phyloP scores from a whole-genome alignment of 768 basidiomycete species.

The Stropharia rugosoannulata region DNA sequence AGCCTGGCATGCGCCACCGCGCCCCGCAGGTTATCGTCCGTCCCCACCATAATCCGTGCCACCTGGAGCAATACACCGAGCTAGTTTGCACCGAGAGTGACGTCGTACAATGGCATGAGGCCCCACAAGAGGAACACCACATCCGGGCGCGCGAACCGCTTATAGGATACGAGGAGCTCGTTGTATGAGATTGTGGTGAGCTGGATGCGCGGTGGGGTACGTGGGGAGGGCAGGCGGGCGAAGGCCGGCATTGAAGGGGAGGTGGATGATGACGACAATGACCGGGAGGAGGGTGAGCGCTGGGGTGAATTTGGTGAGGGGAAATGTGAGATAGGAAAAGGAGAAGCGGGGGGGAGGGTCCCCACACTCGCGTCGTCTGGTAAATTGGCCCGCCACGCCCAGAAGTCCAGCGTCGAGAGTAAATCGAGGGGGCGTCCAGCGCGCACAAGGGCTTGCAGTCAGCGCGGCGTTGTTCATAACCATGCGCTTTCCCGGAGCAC shows the following conservation, averaged over 20 bases:
- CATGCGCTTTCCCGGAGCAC: slow-evolving; percentile 23
- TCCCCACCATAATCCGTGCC: slow-evolving; percentile 49
- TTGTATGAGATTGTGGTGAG: slow-evolving; percentile 33
- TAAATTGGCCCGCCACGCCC: not conserved
- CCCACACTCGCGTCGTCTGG: not conserved
- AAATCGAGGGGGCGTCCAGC: slow-evolving; percentile 42
- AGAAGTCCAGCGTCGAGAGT: slow-evolving; percentile 44
- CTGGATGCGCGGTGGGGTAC: slow-evolving; percentile 3
- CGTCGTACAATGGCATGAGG: slow-evolving; percentile 55
- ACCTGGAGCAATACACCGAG: slow-evolving; percentile 62
- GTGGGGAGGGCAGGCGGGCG: slow-evolving; percentile 15
- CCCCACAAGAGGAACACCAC: slow-evolving; percentile 69
- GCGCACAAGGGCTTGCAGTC: slow-evolving; percentile 44
- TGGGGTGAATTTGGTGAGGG: too few species aligned
- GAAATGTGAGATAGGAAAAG: too few species aligned
- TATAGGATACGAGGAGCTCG: slow-evolving; percentile 42
- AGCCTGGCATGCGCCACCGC: slow-evolving; percentile 43
- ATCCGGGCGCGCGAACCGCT: slow-evolving; percentile 56
- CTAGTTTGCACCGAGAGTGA: slow-evolving; percentile 52
- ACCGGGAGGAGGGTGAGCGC: too few species aligned
- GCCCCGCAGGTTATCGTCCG: slow-evolving; percentile 51
- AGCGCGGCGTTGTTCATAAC: slow-evolving; percentile 47
- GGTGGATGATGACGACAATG: too few species aligned
- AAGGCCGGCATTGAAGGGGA: too few species aligned
- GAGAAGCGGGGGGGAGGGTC: too few species aligned